Conservation (phyloP, 2,329 filamentous ascomycete genomes). For the Pyricularia sp. region DNA sequence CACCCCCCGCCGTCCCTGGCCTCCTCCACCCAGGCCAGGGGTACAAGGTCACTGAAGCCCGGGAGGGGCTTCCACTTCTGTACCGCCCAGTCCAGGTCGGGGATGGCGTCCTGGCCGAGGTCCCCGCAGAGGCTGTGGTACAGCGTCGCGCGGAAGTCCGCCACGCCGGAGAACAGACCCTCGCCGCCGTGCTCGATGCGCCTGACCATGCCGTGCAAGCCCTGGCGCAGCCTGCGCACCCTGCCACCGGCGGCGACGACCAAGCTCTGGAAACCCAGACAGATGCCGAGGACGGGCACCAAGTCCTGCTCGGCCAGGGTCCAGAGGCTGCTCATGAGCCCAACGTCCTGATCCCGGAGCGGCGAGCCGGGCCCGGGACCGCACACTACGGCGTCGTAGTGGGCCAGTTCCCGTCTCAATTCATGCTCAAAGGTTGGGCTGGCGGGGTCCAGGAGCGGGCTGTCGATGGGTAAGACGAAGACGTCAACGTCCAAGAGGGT, state of each 20-base stretch:
- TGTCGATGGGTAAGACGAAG: constrained; percentile 63
- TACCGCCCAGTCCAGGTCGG: constrained; percentile 23
- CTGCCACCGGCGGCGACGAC: constrained; percentile 57
- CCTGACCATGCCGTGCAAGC: constrained; percentile 75
- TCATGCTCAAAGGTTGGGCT: constrained; percentile 30
- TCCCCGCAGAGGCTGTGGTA: constrained; percentile 61
- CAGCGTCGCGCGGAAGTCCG: constrained; percentile 58
- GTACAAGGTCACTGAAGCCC: constrained; percentile 33
- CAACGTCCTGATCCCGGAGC: constrained; percentile 62
- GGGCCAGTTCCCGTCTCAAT: constrained; percentile 39
- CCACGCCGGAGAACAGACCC: constrained; percentile 58
- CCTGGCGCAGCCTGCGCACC: constrained; percentile 58
- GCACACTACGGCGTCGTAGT: constrained; percentile 78
- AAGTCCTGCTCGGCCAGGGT: constrained; percentile 44
- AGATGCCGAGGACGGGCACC: constrained; percentile 78
- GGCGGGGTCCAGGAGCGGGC: constrained; percentile 29
- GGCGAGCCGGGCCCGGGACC: constrained; percentile 88
- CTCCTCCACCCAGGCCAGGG: constrained; percentile 55
- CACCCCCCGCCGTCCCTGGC: constrained; percentile 22
- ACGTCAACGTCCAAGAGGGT: constrained; percentile 60
- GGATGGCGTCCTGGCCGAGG: constrained; percentile 36
- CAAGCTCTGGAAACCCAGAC: constrained; percentile 80
- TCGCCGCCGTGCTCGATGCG: constrained; percentile 45
- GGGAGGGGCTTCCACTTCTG: constrained; percentile 29
- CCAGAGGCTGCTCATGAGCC: constrained; percentile 74